These are phyloP conservation scores for Penicillium sp. DNA, from an alignment of 2,329 filamentous ascomycete species.

Conservation along the genomic window DNA sequence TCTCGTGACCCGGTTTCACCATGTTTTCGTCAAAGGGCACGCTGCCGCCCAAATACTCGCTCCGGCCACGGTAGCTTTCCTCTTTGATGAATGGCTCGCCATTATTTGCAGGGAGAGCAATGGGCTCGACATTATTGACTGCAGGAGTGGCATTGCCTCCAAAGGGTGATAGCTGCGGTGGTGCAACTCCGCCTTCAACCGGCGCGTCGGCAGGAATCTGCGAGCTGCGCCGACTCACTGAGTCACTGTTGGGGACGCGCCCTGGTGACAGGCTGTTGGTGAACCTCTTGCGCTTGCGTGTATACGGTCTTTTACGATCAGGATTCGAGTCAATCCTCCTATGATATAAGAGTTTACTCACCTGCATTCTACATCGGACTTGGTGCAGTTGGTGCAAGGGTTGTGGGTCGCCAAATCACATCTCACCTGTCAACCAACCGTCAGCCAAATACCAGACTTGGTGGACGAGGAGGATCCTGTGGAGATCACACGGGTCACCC, in stretches of 20 bases:
- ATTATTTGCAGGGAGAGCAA: conserved; percentile 8
- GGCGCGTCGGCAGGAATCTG: conserved; percentile 16
- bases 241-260: conserved; percentile 13
- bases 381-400: conserved; percentile 30
- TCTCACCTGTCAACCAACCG: conserved; percentile 17
- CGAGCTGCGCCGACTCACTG: conserved; percentile 24
- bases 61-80: conserved; percentile 30
- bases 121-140: not conserved
- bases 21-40: conserved; percentile 32
- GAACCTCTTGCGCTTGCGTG: conserved; percentile 37
- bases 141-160: conserved; percentile 1
- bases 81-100: conserved; percentile 25
- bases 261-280: conserved; percentile 37
- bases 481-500: not conserved
- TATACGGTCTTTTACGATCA: conserved; percentile 26
- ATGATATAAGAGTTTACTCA: conserved; percentile 9
- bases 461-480: not conserved
- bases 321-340: not conserved
- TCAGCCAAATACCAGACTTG: conserved; percentile 13
- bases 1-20: conserved; percentile 29
- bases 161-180: conserved; percentile 12
- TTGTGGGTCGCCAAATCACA: conserved; percentile 30
- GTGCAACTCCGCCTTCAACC: conserved; percentile 3
- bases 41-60: conserved; percentile 28
- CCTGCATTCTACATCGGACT: conserved; percentile 28